Percentiles rank a stretch among this genome's conserved stretches.
Evolutionary conservation across 2,329 filamentous ascomycete species (phyloP).

Genomic region (Fusarium annulatum): DNA sequence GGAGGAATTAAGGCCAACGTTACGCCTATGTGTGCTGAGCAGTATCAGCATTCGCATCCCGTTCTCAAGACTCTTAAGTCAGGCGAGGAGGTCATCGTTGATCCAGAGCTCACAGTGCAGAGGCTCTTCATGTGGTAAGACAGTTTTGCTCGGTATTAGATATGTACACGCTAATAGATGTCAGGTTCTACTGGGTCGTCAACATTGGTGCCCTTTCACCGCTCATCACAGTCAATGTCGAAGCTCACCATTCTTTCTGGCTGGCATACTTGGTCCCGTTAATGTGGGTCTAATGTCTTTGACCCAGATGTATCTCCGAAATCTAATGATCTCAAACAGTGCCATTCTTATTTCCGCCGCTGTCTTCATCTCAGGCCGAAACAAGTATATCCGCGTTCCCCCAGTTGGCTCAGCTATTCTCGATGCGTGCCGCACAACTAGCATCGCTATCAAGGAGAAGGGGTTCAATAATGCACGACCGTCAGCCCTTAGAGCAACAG

Average conservation of each 20-base stretch:
- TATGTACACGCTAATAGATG: fast-evolving
- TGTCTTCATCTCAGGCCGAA: neutral
- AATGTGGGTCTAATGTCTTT: neutral
- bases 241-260: constrained; percentile 4
- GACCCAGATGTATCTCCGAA: neutral
- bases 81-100: neutral
- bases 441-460: constrained; percentile 1
- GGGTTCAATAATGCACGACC: neutral
- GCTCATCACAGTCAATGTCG: neutral
- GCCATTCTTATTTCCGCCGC: neutral
- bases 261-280: neutral
- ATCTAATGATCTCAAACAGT: neutral
- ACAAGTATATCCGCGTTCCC: neutral
- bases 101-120: neutral
- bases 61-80: constrained; percentile 13
- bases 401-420: constrained; percentile 10
- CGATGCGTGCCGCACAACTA: neutral
- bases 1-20: constrained; percentile 1
- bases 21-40: constrained; percentile 7
- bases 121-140: constrained; percentile 9
- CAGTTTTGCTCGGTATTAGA: too few relatives aligned
- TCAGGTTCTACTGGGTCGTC: constrained; percentile 10
- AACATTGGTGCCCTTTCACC: constrained; percentile 8
- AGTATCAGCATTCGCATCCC: neutral
- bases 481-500: neutral